A percentile compares a stretch with the other conserved stretches of the same genome.
These are phyloP conservation scores for Monosporascus sp. DNA, from an alignment of 2,329 filamentous ascomycete genomes.

Conservation along the genomic window DNA sequence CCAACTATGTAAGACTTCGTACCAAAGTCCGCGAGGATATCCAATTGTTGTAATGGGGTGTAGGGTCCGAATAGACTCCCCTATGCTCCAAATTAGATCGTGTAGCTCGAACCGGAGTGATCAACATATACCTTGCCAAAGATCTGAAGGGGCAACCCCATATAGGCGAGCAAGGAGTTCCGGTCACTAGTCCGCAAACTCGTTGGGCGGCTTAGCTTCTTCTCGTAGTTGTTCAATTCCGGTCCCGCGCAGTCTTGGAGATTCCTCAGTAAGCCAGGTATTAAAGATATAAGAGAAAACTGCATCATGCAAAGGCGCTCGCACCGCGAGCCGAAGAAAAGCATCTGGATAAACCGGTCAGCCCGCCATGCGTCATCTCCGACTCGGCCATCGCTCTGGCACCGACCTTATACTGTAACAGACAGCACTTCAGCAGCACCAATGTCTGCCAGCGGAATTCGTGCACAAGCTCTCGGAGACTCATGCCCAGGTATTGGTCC, in stretches of 20 bases:
- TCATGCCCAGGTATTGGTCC: constrained; percentile 85
- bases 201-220: constrained; percentile 68
- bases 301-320: constrained; percentile 97
- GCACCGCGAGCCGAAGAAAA: constrained; percentile 96
- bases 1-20: constrained; percentile 98
- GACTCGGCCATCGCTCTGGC: background rate
- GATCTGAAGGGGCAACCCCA: constrained; percentile 90
- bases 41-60: constrained; percentile 90
- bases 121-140: constrained; percentile 71
- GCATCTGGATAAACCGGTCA: constrained; percentile 62
- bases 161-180: constrained; percentile 82
- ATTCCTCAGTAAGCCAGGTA: constrained; percentile 84
- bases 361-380: background rate
- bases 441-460: constrained; percentile 94
- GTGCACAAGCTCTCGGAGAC: constrained; percentile 83
- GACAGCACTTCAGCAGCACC: constrained; percentile 86
- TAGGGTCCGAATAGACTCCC: constrained; percentile 95
- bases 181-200: constrained; percentile 89
- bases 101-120: background rate
- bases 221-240: constrained; percentile 79
- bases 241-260: constrained; percentile 95
- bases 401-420: constrained; percentile 86
- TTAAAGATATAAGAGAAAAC: constrained; percentile 91
- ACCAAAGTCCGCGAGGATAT: constrained; percentile 85
- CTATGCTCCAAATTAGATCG: constrained; percentile 33